These are phyloP conservation scores for Fonsecaea multimorphosa DNA, from an alignment of 2,329 filamentous ascomycete genomes.

Conservation along the genomic window DNA sequence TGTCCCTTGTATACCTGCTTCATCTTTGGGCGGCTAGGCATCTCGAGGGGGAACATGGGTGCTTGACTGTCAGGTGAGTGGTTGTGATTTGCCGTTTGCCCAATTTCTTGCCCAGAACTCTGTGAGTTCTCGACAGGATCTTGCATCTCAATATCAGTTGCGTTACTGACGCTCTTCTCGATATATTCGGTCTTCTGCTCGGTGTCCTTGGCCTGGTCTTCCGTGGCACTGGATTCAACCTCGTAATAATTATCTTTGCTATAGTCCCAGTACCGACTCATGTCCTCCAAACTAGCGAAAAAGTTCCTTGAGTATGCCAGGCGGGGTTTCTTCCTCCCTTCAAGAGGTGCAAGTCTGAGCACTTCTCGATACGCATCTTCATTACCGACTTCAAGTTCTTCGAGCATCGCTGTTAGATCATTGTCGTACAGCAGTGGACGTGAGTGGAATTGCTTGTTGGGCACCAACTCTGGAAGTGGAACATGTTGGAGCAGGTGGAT, in stretches of 20 bases:
- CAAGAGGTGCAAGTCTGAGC: constrained; percentile 53
- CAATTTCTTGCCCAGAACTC: neutral
- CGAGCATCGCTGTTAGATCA: constrained; percentile 39
- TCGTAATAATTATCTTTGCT: constrained; percentile 63
- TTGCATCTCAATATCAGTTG: constrained; percentile 26
- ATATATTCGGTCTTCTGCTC: constrained; percentile 27
- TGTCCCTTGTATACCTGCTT: constrained; percentile 60
- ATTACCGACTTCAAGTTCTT: constrained; percentile 61
- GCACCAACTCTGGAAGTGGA: constrained; percentile 46
- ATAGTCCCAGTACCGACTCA: constrained; percentile 68
- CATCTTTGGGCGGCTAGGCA: constrained; percentile 30
- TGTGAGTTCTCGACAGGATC: constrained; percentile 3
- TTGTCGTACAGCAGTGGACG: constrained; percentile 47
- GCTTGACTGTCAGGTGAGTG: constrained; percentile 31
- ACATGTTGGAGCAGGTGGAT: constrained; percentile 48
- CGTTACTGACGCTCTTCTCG: constrained; percentile 27
- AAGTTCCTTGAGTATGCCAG: constrained; percentile 65
- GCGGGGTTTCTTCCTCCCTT: constrained; percentile 55
- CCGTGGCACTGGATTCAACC: constrained; percentile 42
- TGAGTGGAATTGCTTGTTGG: constrained; percentile 44
- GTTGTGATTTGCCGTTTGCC: neutral
- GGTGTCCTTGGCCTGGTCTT: constrained; percentile 15
- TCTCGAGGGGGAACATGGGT: constrained; percentile 28
- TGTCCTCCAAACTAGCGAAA: constrained; percentile 63
- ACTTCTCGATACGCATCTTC: constrained; percentile 64